Evolutionary conservation across 1,284 basidiomycete species (phyloP), one percentile per base, ranked within the genome.

Genomic region (Leccinum griseonigrum): DNA sequence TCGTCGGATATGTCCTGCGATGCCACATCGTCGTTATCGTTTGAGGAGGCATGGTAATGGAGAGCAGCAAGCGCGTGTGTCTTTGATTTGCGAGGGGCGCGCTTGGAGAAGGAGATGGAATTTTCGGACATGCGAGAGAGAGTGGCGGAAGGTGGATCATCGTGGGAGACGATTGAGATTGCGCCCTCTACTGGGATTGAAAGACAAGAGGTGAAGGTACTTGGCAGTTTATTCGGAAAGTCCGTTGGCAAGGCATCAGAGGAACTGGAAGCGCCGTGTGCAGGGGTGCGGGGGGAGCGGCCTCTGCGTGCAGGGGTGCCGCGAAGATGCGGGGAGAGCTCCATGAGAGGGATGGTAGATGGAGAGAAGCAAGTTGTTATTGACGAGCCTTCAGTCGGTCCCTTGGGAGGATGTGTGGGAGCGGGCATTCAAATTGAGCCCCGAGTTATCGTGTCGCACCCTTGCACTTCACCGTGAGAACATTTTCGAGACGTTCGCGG

Each of bases 21-120:
- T 22, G 66, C 63, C 51, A 73, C 76, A 64, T 75, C 73, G 66
- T 85, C 83, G 67, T 84, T 83, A 63, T 81, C 80, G 60, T 79
- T 71, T 55, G 83, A 83, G 63, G 81, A 76, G 48, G 85, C 83
- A 63, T 88, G 87, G 67, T 79, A 83, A 73, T 87, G 87, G 60
- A 93, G 77, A 29, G 91, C 91, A 31, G 83, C 88, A 53, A 93
- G 79, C 60, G 91, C 91, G 66, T 93, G 90, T 48, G 86, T 91
- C 82, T 93, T 93, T 67, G 90, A 92, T 81, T 92, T 92, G 73
- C 91, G 87, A 54, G 91, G 90, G 46, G 91, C 89, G 63, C 91
- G 83, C 76, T 83, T 85, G 57, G 82, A 81, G 57, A 65, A 68
- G 58, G 71, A 43, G 55, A 68, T 68, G 68, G 67, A 75, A 67